These are phyloP conservation scores for Aspergillus uvarum DNA, from an alignment of 2,329 filamentous ascomycete species.

Conservation along the genomic window DNA sequence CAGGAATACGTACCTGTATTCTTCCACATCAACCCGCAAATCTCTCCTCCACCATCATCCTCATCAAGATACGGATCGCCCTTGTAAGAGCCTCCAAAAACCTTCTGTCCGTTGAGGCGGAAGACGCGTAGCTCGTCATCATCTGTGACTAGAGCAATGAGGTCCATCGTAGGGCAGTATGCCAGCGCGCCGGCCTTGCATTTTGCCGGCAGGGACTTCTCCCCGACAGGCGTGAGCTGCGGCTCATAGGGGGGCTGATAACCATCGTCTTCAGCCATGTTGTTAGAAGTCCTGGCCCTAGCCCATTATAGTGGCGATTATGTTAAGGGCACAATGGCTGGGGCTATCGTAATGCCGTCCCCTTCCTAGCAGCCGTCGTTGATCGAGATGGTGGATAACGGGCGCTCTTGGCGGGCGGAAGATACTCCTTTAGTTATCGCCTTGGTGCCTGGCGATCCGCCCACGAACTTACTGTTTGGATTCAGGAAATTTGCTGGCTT, in stretches of 20 bases:
- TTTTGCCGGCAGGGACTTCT: slow-evolving; percentile 43
- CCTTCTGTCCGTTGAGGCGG: slow-evolving; percentile 72
- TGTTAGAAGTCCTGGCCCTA: slow-evolving; percentile 11
- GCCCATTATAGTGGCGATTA: slow-evolving; percentile 25
- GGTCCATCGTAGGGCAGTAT: slow-evolving; percentile 81
- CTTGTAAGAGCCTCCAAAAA: slow-evolving; percentile 53
- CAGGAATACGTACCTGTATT: slow-evolving; percentile 57
- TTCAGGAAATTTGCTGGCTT: no score
- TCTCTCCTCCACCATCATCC: slow-evolving; percentile 43
- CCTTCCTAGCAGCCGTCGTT: slow-evolving; percentile 2
- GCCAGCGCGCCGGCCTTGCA: slow-evolving; percentile 56
- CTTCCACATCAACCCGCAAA: slow-evolving; percentile 61
- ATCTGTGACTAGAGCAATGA: slow-evolving; percentile 69
- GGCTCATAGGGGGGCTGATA: slow-evolving; percentile 23
- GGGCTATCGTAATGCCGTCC: neutral
- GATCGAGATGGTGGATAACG: slow-evolving; percentile 10
- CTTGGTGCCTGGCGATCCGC: slow-evolving; percentile 3
- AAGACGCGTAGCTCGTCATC: slow-evolving; percentile 72
- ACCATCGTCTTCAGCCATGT: slow-evolving; percentile 25
- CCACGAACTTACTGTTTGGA: no score
- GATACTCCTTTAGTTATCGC: slow-evolving; percentile 6
- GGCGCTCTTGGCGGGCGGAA: slow-evolving; percentile 20
- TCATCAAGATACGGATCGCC: slow-evolving; percentile 41
- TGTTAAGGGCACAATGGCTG: neutral
- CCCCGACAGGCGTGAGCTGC: slow-evolving; percentile 41